A percentile compares a stretch with the other conserved stretches of the same genome.
These are phyloP conservation scores for Coffea eugenioides DNA, from an alignment of 257 asterid genomes.

Conservation along the genomic window DNA sequence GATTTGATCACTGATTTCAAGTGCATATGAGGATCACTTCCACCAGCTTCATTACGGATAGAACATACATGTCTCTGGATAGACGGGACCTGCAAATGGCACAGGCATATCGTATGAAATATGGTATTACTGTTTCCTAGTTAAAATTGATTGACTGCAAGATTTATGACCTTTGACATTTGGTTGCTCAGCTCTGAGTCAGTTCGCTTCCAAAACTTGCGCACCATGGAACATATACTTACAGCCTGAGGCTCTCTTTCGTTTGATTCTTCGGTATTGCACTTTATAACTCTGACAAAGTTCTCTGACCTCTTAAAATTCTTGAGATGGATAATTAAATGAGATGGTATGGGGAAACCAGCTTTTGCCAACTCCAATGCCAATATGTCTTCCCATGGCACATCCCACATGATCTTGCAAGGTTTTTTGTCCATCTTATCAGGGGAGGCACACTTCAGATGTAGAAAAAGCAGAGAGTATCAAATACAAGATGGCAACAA, in stretches of 20 bases:
- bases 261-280: slow-evolving; percentile 63
- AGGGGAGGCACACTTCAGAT: slow-evolving; percentile 60
- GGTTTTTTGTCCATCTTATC: slow-evolving; percentile 86
- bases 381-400: slow-evolving; percentile 88
- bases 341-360: slow-evolving; percentile 68
- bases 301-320: slow-evolving; percentile 68
- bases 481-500: slow-evolving; percentile 13
- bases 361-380: slow-evolving; percentile 94
- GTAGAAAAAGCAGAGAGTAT: slow-evolving; percentile 22
- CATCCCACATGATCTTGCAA: slow-evolving; percentile 98
- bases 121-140: slow-evolving; percentile 3
- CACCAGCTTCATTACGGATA: too few species aligned
- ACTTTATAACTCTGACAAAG: slow-evolving; percentile 92
- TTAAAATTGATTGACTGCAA: slow-evolving; percentile 10
- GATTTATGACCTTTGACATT: slow-evolving; percentile 43
- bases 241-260: slow-evolving; percentile 78
- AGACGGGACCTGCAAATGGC: slow-evolving; percentile 42
- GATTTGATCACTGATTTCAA: slow-evolving; percentile 51
- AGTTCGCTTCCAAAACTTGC: slow-evolving; percentile 73
- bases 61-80: slow-evolving; percentile 41
- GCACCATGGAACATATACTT: slow-evolving; percentile 61
- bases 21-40: slow-evolving; percentile 37
- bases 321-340: slow-evolving; percentile 83
- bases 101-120: neutral
- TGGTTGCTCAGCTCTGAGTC: slow-evolving; percentile 35